Conservation (phyloP, 768 basidiomycete species). For the Cystobasidium tubakii region DNA sequence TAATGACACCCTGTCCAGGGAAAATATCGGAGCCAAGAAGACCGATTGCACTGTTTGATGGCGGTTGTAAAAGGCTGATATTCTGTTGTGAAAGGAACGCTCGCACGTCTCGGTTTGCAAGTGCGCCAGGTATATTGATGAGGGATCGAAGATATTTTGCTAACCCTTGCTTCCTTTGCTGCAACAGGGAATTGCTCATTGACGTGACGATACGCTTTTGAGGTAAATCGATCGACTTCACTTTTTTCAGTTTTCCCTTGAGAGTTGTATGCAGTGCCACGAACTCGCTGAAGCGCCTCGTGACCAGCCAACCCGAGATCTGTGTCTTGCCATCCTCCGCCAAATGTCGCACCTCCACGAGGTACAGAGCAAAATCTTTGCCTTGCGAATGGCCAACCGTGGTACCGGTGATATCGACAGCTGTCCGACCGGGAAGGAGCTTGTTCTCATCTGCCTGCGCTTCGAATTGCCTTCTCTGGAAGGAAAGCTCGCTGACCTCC, state of each 20-base stretch:
- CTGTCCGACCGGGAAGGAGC: slow-evolving; percentile 74
- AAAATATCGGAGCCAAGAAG: slow-evolving; percentile 48
- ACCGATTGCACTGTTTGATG: neutral
- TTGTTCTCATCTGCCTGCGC: slow-evolving; percentile 88
- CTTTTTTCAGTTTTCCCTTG: slow-evolving; percentile 64
- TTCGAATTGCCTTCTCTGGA: slow-evolving; percentile 88
- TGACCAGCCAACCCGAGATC: slow-evolving; percentile 84
- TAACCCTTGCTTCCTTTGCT: slow-evolving; percentile 66
- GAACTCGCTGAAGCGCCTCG: slow-evolving; percentile 91
- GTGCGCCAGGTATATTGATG: slow-evolving; percentile 66
- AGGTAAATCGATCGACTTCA: slow-evolving; percentile 76
- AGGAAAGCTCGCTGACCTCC: slow-evolving; percentile 74
- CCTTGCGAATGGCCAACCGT: slow-evolving; percentile 73
- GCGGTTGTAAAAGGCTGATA: slow-evolving; percentile 24
- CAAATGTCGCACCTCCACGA: slow-evolving; percentile 84
- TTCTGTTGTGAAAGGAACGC: slow-evolving; percentile 69
- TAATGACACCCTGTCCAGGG: slow-evolving; percentile 70
- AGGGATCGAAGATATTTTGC: slow-evolving; percentile 85
- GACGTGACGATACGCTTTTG: slow-evolving; percentile 84
- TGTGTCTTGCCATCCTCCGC: slow-evolving; percentile 66
- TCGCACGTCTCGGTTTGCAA: slow-evolving; percentile 73
- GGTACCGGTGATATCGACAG: slow-evolving; percentile 75
- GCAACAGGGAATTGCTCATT: slow-evolving; percentile 74
- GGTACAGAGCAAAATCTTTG: slow-evolving; percentile 73
- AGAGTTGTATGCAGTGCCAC: slow-evolving; percentile 78